Percentiles rank a stretch among this genome's conserved stretches.
Evolutionary conservation across 2,329 filamentous ascomycete species (phyloP).

Genomic region (Fusarium nodosum): DNA sequence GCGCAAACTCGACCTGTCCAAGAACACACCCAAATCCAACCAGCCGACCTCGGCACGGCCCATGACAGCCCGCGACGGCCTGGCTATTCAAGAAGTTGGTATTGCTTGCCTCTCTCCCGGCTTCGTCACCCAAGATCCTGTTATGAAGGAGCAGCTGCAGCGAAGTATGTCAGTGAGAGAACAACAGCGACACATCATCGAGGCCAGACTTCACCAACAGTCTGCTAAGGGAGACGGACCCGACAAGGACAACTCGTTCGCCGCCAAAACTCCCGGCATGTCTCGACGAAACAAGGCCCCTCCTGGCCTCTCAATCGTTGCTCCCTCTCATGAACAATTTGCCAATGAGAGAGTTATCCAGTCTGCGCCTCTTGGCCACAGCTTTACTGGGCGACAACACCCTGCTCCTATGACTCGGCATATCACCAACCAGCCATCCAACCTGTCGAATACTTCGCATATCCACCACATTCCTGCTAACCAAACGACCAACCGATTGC

Average conservation of each 20-base stretch:
- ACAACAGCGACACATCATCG: constrained; percentile 94
- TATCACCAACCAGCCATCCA: constrained; percentile 84
- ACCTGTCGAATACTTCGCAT: constrained; percentile 85
- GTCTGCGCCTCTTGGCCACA: constrained; percentile 93
- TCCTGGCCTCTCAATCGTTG: constrained; percentile 92
- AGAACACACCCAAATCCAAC: constrained; percentile 67
- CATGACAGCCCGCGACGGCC: constrained; percentile 81
- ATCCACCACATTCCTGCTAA: constrained; percentile 90
- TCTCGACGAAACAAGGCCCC: constrained; percentile 84
- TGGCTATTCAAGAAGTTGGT: constrained; percentile 92
- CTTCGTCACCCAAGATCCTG: constrained; percentile 95
- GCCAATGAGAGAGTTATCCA: constrained; percentile 96
- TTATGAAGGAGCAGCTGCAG: constrained; percentile 95
- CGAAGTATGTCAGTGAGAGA: constrained; percentile 93
- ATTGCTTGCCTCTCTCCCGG: constrained; percentile 95
- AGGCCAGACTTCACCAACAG: constrained; percentile 88
- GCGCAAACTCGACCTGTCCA: constrained; percentile 82
- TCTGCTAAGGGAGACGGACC: constrained; percentile 81
- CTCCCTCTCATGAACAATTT: constrained; percentile 91
- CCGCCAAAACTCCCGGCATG: constrained; percentile 79
- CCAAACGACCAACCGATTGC: constrained; percentile 91
- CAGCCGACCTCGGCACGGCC: constrained; percentile 75
- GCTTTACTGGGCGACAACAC: constrained; percentile 91
- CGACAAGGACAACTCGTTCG: constrained; percentile 68
- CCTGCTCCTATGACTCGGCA: constrained; percentile 82